Conservation (phyloP, 2,329 filamentous ascomycete species). For the Zalaria obscura region DNA sequence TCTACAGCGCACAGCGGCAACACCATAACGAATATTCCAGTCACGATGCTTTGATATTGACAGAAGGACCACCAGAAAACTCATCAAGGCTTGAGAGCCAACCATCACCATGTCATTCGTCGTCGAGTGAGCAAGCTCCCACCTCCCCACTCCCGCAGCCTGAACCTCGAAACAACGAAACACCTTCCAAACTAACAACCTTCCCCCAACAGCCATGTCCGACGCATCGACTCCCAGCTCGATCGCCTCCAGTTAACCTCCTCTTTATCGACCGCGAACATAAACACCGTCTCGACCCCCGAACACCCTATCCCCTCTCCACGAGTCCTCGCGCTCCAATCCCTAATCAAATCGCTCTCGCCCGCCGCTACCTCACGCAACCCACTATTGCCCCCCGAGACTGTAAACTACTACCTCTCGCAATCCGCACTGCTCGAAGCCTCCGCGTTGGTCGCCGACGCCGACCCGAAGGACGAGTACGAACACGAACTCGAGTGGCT, state of each 20-base stretch:
- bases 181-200: slow-evolving; percentile 3
- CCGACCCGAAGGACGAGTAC: slow-evolving; percentile 28
- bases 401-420: slow-evolving; percentile 5
- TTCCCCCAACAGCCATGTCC: slow-evolving; percentile 33
- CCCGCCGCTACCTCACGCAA: slow-evolving; percentile 5
- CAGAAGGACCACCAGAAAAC: too few species aligned
- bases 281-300: slow-evolving; percentile 1
- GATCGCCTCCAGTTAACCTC: slow-evolving; percentile 40
- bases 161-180: background rate
- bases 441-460: slow-evolving; percentile 4
- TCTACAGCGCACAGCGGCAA: too few species aligned
- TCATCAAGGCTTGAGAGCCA: too few species aligned
- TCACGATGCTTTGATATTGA: too few species aligned
- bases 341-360: slow-evolving; percentile 7
- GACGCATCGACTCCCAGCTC: slow-evolving; percentile 42
- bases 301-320: slow-evolving; percentile 8
- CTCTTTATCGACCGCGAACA: slow-evolving; percentile 6
- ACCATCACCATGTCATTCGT: slow-evolving; percentile 19
- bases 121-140: slow-evolving; percentile 11
- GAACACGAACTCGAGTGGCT: slow-evolving; percentile 82
- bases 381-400: slow-evolving; percentile 3
- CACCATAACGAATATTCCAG: too few species aligned
- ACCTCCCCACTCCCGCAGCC: background rate
- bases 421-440: slow-evolving; percentile 1
- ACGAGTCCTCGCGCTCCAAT: slow-evolving; percentile 16